phyloP scores from a whole-genome alignment of 140 eudicot species.

The Bidens hawaiensis region DNA sequence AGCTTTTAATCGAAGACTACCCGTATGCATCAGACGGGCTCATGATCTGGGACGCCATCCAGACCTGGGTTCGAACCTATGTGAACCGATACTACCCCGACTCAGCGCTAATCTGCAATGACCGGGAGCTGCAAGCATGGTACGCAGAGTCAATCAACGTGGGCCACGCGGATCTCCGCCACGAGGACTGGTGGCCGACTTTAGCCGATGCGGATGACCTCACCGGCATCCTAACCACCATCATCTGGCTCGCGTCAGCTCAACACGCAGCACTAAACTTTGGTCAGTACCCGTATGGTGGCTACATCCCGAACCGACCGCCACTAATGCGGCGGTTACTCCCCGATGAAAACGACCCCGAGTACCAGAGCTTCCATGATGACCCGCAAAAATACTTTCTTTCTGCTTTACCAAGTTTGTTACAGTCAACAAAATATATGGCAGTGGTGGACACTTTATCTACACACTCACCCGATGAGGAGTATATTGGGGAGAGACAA shows the following conservation, averaged over 20 bases:
- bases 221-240: constrained; percentile 67
- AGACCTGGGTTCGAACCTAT: constrained; percentile 67
- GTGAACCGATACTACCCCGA: constrained; percentile 76
- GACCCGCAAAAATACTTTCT: constrained; percentile 87
- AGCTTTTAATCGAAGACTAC: constrained; percentile 76
- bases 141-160: constrained; percentile 88
- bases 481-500: constrained; percentile 83
- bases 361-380: constrained; percentile 47
- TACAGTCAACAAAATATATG: constrained; percentile 86
- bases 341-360: constrained; percentile 81
- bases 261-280: constrained; percentile 98
- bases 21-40: constrained; percentile 96
- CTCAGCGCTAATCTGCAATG: constrained; percentile 55
- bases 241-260: constrained; percentile 95
- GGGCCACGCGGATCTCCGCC: constrained; percentile 84
- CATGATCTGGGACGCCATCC: constrained; percentile 78
- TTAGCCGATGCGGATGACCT: constrained; percentile 60
- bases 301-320: constrained; percentile 92
- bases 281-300: constrained; percentile 98
- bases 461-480: constrained; percentile 94
- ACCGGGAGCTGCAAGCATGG: constrained; percentile 94
- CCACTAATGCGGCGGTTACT: constrained; percentile 74
- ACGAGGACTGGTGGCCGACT: constrained; percentile 84
- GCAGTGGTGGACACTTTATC: constrained; percentile 94
- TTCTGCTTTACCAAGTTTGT: constrained; percentile 62